Conservation (phyloP, 306 rosid species). For the Begonia loranthoides region DNA sequence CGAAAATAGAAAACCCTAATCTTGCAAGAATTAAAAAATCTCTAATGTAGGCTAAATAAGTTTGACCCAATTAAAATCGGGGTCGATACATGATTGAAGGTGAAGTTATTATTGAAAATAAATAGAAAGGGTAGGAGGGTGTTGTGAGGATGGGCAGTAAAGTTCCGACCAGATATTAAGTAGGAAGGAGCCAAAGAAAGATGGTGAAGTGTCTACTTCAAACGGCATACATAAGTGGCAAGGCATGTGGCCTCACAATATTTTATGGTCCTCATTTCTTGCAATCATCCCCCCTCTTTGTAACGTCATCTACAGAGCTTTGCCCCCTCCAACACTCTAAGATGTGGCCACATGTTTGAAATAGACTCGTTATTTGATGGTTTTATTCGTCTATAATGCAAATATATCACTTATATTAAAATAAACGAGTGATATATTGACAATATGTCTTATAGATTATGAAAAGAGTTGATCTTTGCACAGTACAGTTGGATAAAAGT, state of each 20-base stretch:
- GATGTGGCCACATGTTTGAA: conserved; percentile 12
- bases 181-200: conserved; percentile 11
- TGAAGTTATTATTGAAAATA: background rate
- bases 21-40: no score
- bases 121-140: background rate
- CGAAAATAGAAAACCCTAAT: no score
- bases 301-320: conserved; percentile 4
- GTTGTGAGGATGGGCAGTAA: background rate
- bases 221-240: conserved; percentile 15
- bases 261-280: conserved; percentile 14
- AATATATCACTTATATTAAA: background rate
- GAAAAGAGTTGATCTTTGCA: no score
- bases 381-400: background rate
- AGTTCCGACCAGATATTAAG: conserved; percentile 2
- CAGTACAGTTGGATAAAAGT: no score
- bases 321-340: conserved; percentile 3
- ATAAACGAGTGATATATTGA: background rate
- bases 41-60: no score
- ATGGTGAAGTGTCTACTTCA: conserved; percentile 17
- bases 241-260: conserved; percentile 15
- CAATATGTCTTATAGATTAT: no score
- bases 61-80: no score
- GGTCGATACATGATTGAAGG: background rate
- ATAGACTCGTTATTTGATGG: conserved; percentile 6
- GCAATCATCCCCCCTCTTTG: conserved; percentile 2